Percentiles rank a stretch among this genome's conserved stretches.
Evolutionary conservation across 345 rosid genomes (phyloP).

Genomic region (Noccaea bulbosa): DNA sequence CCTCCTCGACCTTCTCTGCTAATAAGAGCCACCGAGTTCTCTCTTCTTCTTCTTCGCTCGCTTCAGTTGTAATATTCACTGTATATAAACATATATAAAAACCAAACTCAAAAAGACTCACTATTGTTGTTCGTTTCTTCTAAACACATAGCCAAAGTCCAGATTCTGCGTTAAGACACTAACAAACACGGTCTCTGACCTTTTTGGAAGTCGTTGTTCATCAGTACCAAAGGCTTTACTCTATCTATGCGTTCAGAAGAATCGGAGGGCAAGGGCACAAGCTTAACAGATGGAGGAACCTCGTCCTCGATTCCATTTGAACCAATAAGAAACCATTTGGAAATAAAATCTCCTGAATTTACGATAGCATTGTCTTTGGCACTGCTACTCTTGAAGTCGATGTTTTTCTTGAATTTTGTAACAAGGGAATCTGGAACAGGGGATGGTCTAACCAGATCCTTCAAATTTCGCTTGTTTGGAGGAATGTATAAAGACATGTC

Average conservation of each 20-base stretch:
- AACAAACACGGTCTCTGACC: not conserved
- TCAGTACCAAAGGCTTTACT: slow-evolving; percentile 47
- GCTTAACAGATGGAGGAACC: slow-evolving; percentile 44
- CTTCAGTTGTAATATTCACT: slow-evolving; percentile 33
- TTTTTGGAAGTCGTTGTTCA: slow-evolving; percentile 28
- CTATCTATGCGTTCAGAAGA: slow-evolving; percentile 36
- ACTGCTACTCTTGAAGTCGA: slow-evolving; percentile 24
- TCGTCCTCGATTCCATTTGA: slow-evolving; percentile 45
- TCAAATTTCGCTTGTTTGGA: slow-evolving; percentile 61
- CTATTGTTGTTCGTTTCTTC: not conserved
- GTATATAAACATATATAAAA: not conserved
- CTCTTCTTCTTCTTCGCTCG: slow-evolving; percentile 33
- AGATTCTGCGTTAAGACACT: not conserved
- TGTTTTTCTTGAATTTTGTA: slow-evolving; percentile 44
- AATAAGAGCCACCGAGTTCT: slow-evolving; percentile 49
- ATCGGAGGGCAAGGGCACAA: slow-evolving; percentile 49
- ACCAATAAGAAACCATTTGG: slow-evolving; percentile 59
- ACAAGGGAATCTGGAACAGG: slow-evolving; percentile 45
- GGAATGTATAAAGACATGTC: slow-evolving; percentile 70
- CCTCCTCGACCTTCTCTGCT: slow-evolving; percentile 55
- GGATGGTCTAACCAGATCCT: slow-evolving; percentile 38
- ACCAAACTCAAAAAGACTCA: not conserved
- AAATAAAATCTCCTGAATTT: slow-evolving; percentile 40
- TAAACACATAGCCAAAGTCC: not conserved
- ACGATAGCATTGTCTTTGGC: slow-evolving; percentile 8